Evolutionary conservation across 495 filamentous ascomycete species (phyloP), one percentile per base, ranked within the genome.

Genomic region (Aspergillus leporis): DNA sequence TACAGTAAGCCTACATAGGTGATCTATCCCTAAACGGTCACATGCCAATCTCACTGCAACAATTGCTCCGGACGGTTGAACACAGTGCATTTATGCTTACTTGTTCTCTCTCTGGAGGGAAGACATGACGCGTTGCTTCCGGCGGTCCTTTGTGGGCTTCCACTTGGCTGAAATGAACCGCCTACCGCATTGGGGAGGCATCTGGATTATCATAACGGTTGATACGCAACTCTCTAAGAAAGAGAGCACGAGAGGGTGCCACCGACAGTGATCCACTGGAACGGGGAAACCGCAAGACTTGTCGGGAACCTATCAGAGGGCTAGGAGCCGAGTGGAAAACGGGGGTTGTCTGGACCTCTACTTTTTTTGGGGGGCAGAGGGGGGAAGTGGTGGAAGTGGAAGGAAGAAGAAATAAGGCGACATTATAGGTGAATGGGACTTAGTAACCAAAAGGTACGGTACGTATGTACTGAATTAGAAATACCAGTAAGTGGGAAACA

Each of bases 401-500:
- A 19, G 9, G 30, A 19, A 22, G 31, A 53, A 38, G 28, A 34
- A 52, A 32, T 47, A 47, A 23, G 43, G 19, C 13, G 19, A 47
- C 5, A 22, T 21, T 10, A 23, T 47, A 47, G 18, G 43, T 47
- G 43, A 47, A 47, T 12, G 43, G 43, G 16, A 47, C 43, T 23
- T 21, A 47, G 6, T 8, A 47, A 47, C 43, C 43, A 22, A 47
- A n/a, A 22, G 43, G 43, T 47, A 47, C 36, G 43, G 19, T 47
- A 41, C 38, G 38, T 47, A 41, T 14, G 38, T 12, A 21, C 19
- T n/a, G 43, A n/a, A 47, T 2, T 43, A 19, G 40, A n/a, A 43
- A 19, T 43, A 43, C 56, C 32, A 57, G 53, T 21, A 46, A n/a
- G 55, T 59, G 65, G 61, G 61, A 70, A 75, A 78, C 76, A 79